Conservation (phyloP, 2,329 filamentous ascomycete species). For the Didymella pinodella region DNA sequence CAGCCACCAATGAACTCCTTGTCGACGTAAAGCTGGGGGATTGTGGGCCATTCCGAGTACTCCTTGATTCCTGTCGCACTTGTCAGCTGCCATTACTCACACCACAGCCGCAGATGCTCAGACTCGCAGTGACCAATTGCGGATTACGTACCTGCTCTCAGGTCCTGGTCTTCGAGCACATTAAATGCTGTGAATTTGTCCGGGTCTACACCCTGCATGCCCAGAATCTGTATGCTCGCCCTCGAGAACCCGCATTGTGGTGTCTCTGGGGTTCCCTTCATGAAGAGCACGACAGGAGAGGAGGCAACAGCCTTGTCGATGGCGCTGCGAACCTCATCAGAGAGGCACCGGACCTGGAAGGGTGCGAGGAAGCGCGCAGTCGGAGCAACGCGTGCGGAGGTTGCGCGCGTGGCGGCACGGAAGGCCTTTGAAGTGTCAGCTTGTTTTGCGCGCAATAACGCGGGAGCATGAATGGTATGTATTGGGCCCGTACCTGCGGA, state of each 20-base stretch:
- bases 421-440: slow-evolving; percentile 40
- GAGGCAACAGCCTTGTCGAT: slow-evolving; percentile 91
- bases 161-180: slow-evolving; percentile 87
- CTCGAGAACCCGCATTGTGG: slow-evolving; percentile 97
- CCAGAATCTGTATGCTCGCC: slow-evolving; percentile 92
- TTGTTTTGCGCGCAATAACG: too few relatives aligned
- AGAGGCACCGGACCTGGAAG: slow-evolving; percentile 72
- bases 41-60: slow-evolving; percentile 98
- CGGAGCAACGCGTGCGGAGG: slow-evolving; percentile 39
- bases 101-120: neutral
- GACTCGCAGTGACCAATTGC: neutral
- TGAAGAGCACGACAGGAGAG: slow-evolving; percentile 94
- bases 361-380: slow-evolving; percentile 56
- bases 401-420: slow-evolving; percentile 46
- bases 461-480: neutral
- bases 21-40: slow-evolving; percentile 93
- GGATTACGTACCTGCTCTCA: slow-evolving; percentile 72
- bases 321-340: slow-evolving; percentile 77
- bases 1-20: slow-evolving; percentile 98
- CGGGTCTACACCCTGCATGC: slow-evolving; percentile 93
- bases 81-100: slow-evolving; percentile 22
- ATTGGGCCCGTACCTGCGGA: slow-evolving; percentile 38
- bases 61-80: slow-evolving; percentile 84
- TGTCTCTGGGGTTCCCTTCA: slow-evolving; percentile 97
- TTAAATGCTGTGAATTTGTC: slow-evolving; percentile 98